Evolutionary conservation across 1,284 basidiomycete species (phyloP).

Genomic region (Cutaneotrichosporon daszewskae): DNA sequence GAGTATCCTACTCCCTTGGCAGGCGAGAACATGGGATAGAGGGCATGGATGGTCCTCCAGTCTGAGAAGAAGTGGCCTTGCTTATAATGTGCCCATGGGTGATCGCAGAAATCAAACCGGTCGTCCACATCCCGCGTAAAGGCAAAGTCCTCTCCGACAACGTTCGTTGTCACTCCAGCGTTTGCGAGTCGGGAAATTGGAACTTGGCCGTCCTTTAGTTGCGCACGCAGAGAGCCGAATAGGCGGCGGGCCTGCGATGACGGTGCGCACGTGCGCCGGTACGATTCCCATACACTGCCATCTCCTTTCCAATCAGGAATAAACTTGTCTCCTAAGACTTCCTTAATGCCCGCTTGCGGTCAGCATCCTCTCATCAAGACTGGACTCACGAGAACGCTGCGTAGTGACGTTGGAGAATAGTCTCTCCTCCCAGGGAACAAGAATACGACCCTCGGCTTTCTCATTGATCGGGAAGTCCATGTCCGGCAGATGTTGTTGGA

Average conservation of each 20-base stretch:
- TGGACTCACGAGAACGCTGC: conserved; percentile 44
- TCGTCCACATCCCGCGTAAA: conserved; percentile 60
- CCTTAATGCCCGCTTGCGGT: conserved; percentile 54
- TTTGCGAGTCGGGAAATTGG: conserved; percentile 46
- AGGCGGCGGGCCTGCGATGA: conserved; percentile 70
- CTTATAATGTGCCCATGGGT: conserved; percentile 72
- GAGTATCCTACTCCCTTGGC: conserved; percentile 74
- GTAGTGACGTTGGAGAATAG: conserved; percentile 63
- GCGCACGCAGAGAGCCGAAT: conserved; percentile 62
- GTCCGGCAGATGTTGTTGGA: conserved; percentile 70
- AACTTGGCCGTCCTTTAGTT: conserved; percentile 48
- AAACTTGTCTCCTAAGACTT: conserved; percentile 64
- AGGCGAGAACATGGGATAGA: conserved; percentile 87
- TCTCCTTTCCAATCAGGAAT: conserved; percentile 73
- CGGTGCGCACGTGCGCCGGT: conserved; percentile 81
- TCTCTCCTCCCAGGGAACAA: conserved; percentile 79
- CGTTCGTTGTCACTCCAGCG: conserved; percentile 45
- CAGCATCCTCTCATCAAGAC: background rate
- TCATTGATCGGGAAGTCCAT: conserved; percentile 89
- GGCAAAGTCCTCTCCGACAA: conserved; percentile 55
- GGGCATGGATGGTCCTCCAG: conserved; percentile 74
- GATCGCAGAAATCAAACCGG: conserved; percentile 67
- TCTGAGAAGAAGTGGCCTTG: conserved; percentile 96
- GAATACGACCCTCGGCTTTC: conserved; percentile 81
- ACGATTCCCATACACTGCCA: conserved; percentile 86